Conservation (phyloP, 257 asterid genomes). For the Linaria vulgaris region DNA sequence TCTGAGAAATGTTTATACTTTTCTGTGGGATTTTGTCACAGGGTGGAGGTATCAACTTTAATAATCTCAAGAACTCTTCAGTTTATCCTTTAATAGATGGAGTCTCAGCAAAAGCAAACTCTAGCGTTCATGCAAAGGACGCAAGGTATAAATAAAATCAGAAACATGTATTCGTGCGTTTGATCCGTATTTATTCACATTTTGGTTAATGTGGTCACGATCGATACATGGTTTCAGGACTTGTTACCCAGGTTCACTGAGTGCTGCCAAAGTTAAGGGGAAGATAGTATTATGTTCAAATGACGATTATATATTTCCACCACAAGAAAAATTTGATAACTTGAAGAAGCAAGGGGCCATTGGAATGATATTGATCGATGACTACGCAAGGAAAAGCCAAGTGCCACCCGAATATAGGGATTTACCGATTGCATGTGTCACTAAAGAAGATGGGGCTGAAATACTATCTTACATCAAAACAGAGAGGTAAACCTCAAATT, state of each 20-base stretch:
- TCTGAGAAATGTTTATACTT: not conserved
- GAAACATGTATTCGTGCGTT: not conserved
- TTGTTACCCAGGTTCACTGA: conserved; percentile 52
- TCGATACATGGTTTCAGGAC: conserved; percentile 37
- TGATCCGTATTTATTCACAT: not conserved
- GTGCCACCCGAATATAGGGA: conserved; percentile 36
- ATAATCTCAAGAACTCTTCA: conserved; percentile 43
- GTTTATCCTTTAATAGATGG: conserved; percentile 64
- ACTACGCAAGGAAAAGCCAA: conserved; percentile 28
- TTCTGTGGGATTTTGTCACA: conserved; percentile 16
- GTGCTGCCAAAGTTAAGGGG: conserved; percentile 48
- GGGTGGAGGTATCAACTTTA: conserved; percentile 80
- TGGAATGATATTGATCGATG: conserved; percentile 51
- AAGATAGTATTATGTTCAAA: conserved; percentile 59
- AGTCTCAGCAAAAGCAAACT: conserved; percentile 34
- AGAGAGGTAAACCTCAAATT: conserved; percentile 41
- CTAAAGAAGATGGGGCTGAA: conserved; percentile 41
- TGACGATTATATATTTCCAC: not conserved
- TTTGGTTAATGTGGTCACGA: not conserved
- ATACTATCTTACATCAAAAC: conserved; percentile 62
- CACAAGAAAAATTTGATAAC: conserved; percentile 18
- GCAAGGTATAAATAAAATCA: conserved; percentile 45
- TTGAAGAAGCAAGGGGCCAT: conserved; percentile 44
- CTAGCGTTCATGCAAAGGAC: conserved; percentile 13
- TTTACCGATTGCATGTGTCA: conserved; percentile 42